Base-by-base conservation (phyloP, 805 yeast genomes). In the Wickerhamomyces queroliae region DNA sequence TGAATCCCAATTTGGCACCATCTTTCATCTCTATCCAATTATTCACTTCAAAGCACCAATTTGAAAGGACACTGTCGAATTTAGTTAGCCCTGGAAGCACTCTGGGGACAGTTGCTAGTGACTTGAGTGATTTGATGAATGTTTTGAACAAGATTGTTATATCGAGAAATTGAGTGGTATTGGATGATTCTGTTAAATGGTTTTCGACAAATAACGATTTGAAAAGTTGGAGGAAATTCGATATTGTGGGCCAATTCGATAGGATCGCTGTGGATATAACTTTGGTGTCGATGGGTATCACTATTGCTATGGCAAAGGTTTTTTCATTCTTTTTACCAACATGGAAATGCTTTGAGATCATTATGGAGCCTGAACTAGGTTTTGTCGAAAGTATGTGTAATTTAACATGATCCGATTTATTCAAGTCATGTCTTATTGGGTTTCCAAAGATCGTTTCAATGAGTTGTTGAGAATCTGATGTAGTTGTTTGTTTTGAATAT, bases 11-110 rank as follows among this genome's bases (percentile, higher is more conserved):
- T 30, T 59, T 50, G 6, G 66, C 62, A 11, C 70, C 72, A 46
- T 67, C 72, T 42, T 66, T 67, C 19, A 66, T 54, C 34, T 66
- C 70, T 12, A 66, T 49, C 72, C 72, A 67, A 37, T 58, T 62
- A 38, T 62, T 62, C 3, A 62, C 55, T 30, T 63, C 66, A 41
- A 53, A 57, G 39, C 64, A 63, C 71, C 72, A 66, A n/a, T 58
- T 53, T 11, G 52, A 45, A 10, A 66, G 47, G 34, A 62, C 58
- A 9, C 53, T 46, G 8, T 47, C 44, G 19, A 52, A 56, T 15
- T 47, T 38, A 2, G 52, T 44, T 8, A 68, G 56, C 10, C 65
- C 67, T 5, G 63, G 39, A 13, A 66, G 47, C 10, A 67, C 33
- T 35, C 72, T 50, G 29, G 72, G 72, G 3, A 62, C 53, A 11